Conservation (phyloP, 2,329 filamentous ascomycete species). For the Fusarium falciforme region DNA sequence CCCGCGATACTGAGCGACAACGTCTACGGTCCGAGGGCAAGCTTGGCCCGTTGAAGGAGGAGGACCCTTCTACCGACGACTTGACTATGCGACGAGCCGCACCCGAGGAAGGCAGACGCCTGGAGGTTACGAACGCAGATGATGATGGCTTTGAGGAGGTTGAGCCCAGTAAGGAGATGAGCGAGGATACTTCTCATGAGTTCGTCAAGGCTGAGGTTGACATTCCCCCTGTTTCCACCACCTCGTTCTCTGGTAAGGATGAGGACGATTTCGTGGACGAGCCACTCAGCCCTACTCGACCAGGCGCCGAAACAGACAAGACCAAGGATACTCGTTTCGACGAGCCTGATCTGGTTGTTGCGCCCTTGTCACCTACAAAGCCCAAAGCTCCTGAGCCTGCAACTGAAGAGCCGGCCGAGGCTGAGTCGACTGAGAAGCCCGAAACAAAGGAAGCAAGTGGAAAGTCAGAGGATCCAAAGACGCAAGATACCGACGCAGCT, state of each 20-base stretch:
- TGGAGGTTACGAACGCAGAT: conserved; percentile 83
- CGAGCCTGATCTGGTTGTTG: conserved; percentile 67
- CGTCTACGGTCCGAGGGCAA: conserved; percentile 81
- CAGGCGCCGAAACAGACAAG: conserved; percentile 71
- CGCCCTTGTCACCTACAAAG: conserved; percentile 67
- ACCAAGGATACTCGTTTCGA: conserved; percentile 63
- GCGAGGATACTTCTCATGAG: conserved; percentile 78
- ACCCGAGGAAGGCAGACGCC: conserved; percentile 72
- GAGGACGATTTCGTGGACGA: conserved; percentile 84
- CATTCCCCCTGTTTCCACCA: conserved; percentile 48
- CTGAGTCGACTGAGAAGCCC: conserved; percentile 13
- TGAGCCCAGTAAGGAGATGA: conserved; percentile 73
- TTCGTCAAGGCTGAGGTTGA: conserved; percentile 71
- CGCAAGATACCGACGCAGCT: conserved; percentile 1
- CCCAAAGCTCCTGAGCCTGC: conserved; percentile 43
- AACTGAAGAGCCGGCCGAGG: conserved; percentile 26
- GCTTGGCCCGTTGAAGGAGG: conserved; percentile 60
- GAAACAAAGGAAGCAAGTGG: conserved; percentile 17
- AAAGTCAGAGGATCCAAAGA: conserved; percentile 8
- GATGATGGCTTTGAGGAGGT: conserved; percentile 97
- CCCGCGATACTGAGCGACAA: conserved; percentile 84
- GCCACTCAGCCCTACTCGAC: conserved; percentile 74
- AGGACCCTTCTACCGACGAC: conserved; percentile 63
- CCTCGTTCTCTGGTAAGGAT: conserved; percentile 59
- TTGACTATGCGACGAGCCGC: conserved; percentile 68